phyloP scores from a whole-genome alignment of 768 basidiomycete genomes.

The Hypholoma fasciculare region DNA sequence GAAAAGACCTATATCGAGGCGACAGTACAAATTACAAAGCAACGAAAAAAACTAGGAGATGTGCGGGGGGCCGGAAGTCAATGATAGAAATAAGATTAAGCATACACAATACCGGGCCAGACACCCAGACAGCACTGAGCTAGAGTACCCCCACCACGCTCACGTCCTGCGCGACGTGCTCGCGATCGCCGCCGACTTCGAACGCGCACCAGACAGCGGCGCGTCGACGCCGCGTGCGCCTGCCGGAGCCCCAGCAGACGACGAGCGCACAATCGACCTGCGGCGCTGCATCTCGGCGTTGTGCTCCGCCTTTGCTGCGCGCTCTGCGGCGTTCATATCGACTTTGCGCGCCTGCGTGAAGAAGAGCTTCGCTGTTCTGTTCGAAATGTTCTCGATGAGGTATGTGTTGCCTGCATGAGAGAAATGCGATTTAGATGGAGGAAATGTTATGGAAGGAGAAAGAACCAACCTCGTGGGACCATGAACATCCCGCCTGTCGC shows the following conservation, averaged over 20 bases:
- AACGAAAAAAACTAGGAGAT: too few relatives aligned
- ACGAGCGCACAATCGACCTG: conserved; percentile 20
- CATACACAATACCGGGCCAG: too few relatives aligned
- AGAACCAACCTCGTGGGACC: conserved; percentile 76
- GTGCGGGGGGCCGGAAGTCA: too few relatives aligned
- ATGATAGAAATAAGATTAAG: too few relatives aligned
- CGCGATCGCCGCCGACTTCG: too few relatives aligned
- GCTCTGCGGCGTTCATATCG: conserved; percentile 23
- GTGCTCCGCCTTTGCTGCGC: conserved; percentile 16
- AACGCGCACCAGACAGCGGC: too few relatives aligned
- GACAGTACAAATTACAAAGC: too few relatives aligned
- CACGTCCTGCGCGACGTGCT: not conserved
- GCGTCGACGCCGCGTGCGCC: too few relatives aligned
- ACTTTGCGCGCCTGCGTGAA: conserved; percentile 84
- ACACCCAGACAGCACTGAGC: too few relatives aligned
- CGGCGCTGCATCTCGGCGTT: conserved; percentile 19
- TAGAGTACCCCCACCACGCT: conserved; percentile 13
- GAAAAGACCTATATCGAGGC: too few relatives aligned
- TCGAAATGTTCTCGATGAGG: conserved; percentile 83
- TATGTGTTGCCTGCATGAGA: conserved; percentile 78
- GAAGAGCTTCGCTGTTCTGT: conserved; percentile 80
- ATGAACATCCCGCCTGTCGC: conserved; percentile 85
- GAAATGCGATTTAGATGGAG: not conserved
- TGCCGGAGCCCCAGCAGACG: conserved; percentile 12
- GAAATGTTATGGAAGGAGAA: not conserved